A percentile compares a stretch with the other conserved stretches of the same genome.
These are phyloP conservation scores for Biscogniauxia sp. DNA, from an alignment of 2,329 filamentous ascomycete species.

Conservation along the genomic window DNA sequence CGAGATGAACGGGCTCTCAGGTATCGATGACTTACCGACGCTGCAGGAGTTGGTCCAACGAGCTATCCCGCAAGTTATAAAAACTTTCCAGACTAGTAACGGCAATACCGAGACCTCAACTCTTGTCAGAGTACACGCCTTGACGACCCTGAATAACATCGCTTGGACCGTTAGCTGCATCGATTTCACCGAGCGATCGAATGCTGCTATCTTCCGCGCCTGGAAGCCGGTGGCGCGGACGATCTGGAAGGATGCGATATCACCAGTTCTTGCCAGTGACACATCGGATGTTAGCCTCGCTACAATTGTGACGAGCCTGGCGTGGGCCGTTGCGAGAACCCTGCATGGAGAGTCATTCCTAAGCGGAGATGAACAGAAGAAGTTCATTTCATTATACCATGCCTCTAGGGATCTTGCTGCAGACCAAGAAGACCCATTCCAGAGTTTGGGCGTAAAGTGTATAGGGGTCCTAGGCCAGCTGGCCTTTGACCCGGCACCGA, in stretches of 20 bases:
- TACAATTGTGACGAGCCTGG: conserved; percentile 61
- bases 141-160: conserved; percentile 65
- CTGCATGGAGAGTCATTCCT: conserved; percentile 50
- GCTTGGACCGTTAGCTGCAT: conserved; percentile 64
- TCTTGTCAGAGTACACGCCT: conserved; percentile 50
- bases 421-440: conserved; percentile 53
- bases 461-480: conserved; percentile 65
- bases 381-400: conserved; percentile 65
- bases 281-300: conserved; percentile 61
- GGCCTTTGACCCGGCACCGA: conserved; percentile 53
- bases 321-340: conserved; percentile 62
- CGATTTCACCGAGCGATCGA: conserved; percentile 55
- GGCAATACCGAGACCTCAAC: conserved; percentile 39
- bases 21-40: conserved; percentile 53
- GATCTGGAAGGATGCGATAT: conserved; percentile 58
- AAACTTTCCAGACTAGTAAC: conserved; percentile 40
- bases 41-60: conserved; percentile 46
- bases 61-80: conserved; percentile 48
- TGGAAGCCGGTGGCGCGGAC: conserved; percentile 54
- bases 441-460: conserved; percentile 63
- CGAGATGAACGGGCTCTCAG: conserved; percentile 40
- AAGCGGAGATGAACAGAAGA: conserved; percentile 53
- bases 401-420: conserved; percentile 47
- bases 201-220: conserved; percentile 48
- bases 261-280: conserved; percentile 57